These are phyloP conservation scores for Isabelozyma rhagii DNA, from an alignment of 805 yeast species.

Conservation along the genomic window DNA sequence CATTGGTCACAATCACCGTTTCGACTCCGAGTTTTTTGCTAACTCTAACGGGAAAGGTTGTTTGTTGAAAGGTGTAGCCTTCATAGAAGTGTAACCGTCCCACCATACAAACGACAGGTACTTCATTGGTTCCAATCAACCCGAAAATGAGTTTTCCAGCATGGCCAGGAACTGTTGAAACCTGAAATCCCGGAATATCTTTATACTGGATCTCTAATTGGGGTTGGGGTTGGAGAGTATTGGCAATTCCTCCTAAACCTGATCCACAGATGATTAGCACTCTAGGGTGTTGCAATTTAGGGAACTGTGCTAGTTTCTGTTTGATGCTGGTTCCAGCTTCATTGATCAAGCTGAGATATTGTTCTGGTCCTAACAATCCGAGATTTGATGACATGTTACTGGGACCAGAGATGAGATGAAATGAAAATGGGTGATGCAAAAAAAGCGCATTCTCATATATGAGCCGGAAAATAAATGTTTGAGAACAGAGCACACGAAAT, in stretches of 20 bases:
- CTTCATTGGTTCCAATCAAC: conserved; percentile 57
- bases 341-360: background rate
- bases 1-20: conserved; percentile 82
- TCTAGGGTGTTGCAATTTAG: conserved; percentile 42
- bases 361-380: background rate
- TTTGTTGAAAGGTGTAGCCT: conserved; percentile 78
- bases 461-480: background rate
- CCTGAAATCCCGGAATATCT: conserved; percentile 75
- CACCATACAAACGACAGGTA: conserved; percentile 88
- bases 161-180: conserved; percentile 88
- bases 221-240: conserved; percentile 39
- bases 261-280: conserved; percentile 89
- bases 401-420: too few species aligned
- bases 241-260: conserved; percentile 85
- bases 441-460: too few species aligned
- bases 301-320: background rate
- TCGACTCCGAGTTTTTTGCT: conserved; percentile 61
- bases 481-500: too few species aligned
- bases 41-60: conserved; percentile 83
- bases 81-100: conserved; percentile 93
- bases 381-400: background rate
- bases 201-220: conserved; percentile 56
- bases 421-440: too few species aligned
- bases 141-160: conserved; percentile 83
- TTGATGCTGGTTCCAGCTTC: background rate